These are phyloP conservation scores for Reticulascus tulasneorum DNA, from an alignment of 2,329 filamentous ascomycete genomes.

Conservation along the genomic window DNA sequence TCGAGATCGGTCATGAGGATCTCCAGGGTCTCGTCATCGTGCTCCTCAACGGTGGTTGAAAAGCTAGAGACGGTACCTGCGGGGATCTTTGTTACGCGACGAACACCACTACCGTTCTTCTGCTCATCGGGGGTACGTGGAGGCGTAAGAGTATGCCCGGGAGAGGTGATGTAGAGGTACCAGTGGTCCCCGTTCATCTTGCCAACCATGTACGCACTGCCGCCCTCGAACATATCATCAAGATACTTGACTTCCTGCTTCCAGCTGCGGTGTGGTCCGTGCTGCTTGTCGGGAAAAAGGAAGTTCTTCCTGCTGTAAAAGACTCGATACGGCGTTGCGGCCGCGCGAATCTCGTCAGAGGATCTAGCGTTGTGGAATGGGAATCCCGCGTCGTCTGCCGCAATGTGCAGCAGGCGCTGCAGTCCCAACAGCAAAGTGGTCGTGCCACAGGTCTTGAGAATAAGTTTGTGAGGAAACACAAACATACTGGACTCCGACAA, in stretches of 20 bases:
- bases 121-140: slow-evolving; percentile 66
- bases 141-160: slow-evolving; percentile 73
- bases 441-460: slow-evolving; percentile 96
- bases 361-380: slow-evolving; percentile 69
- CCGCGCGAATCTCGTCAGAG: slow-evolving; percentile 63
- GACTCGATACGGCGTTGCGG: slow-evolving; percentile 87
- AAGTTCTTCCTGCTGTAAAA: slow-evolving; percentile 99
- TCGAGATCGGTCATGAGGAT: slow-evolving; percentile 71
- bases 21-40: slow-evolving; percentile 72
- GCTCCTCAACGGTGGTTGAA: slow-evolving; percentile 33
- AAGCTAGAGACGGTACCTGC: slow-evolving; percentile 39
- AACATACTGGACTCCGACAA: slow-evolving; percentile 99
- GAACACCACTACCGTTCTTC: slow-evolving; percentile 18
- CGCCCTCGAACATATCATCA: slow-evolving; percentile 85
- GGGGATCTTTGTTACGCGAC: slow-evolving; percentile 53
- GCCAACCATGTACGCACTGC: slow-evolving; percentile 98
- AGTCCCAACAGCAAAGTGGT: slow-evolving; percentile 89
- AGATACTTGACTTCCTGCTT: slow-evolving; percentile 90
- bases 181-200: slow-evolving; percentile 99
- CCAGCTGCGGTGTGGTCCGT: slow-evolving; percentile 94
- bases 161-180: slow-evolving; percentile 96
- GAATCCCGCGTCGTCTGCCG: slow-evolving; percentile 83
- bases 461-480: slow-evolving; percentile 98
- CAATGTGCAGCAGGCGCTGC: slow-evolving; percentile 88
- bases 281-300: slow-evolving; percentile 90